Evolutionary conservation across 495 filamentous ascomycete genomes (phyloP).

Genomic region (Letharia columbiana): DNA sequence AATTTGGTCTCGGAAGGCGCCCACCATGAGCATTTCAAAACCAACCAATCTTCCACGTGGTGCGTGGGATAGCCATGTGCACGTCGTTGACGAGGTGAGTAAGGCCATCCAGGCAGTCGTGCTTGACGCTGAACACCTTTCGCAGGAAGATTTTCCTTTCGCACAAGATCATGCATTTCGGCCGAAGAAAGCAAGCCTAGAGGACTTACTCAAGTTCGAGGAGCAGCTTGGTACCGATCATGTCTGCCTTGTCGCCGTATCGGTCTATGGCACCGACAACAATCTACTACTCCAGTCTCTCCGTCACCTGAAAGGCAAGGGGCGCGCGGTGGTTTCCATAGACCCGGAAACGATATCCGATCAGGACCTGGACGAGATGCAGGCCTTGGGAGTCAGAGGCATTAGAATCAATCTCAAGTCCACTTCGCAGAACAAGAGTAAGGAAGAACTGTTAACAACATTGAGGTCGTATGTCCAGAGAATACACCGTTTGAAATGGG

Average conservation of each 20-base stretch:
- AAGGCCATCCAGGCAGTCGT: not conserved
- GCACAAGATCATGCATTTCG: not conserved
- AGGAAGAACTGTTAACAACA: not conserved
- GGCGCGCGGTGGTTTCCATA: conserved; percentile 1
- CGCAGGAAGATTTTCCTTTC: not conserved
- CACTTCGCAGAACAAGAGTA: not conserved
- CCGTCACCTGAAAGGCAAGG: not conserved
- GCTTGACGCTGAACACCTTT: not conserved
- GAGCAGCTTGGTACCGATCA: not conserved
- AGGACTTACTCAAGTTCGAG: not conserved
- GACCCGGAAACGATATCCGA: not conserved
- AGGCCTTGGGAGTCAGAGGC: conserved; percentile 2
- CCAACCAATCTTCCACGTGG: not conserved
- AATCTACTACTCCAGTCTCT: not conserved
- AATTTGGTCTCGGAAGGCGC: not conserved
- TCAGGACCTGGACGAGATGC: not conserved
- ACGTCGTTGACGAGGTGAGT: not conserved
- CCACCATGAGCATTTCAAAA: not conserved
- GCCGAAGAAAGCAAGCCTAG: not conserved
- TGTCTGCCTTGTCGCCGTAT: not conserved
- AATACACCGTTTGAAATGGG: not conserved
- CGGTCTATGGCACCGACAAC: conserved; percentile 3
- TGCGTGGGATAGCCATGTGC: not conserved
- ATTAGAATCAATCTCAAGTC: not conserved
- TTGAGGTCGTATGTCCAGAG: not conserved